phyloP scores from a whole-genome alignment of 768 basidiomycete genomes.

The Kondoa malvinella region DNA sequence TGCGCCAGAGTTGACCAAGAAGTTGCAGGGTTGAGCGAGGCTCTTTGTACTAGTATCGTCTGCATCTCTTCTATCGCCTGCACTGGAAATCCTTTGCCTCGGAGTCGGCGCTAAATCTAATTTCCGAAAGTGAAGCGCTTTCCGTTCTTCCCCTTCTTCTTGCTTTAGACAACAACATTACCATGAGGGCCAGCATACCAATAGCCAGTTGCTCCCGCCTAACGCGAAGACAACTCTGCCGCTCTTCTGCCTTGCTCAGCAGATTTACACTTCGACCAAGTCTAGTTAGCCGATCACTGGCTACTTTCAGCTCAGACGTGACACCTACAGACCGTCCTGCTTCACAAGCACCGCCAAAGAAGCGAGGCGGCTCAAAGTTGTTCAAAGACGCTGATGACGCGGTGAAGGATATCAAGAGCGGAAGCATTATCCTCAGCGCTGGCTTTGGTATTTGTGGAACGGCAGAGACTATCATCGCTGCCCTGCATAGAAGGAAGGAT shows the following conservation, averaged over 20 bases:
- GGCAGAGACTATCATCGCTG: constrained; percentile 70
- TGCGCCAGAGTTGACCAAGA: constrained; percentile 77
- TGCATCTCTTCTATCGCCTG: too few species aligned
- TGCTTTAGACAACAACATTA: too few species aligned
- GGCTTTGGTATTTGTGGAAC: constrained; percentile 82
- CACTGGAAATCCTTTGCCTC: too few species aligned
- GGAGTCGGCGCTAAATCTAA: too few species aligned
- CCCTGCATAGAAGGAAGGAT: constrained; percentile 55
- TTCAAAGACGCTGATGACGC: constrained; percentile 70
- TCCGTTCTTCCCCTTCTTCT: too few species aligned
- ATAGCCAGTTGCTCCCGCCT: neutral
- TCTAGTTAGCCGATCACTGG: neutral
- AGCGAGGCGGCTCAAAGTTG: constrained; percentile 37
- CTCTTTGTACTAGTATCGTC: too few species aligned
- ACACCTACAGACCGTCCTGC: neutral
- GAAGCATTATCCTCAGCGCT: constrained; percentile 60
- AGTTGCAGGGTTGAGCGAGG: constrained; percentile 48
- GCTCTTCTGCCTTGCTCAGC: neutral
- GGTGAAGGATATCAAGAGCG: constrained; percentile 62
- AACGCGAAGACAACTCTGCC: neutral
- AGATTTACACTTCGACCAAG: neutral
- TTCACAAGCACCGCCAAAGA: neutral
- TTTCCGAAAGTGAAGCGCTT: too few species aligned
- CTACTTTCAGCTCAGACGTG: neutral
- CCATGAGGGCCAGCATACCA: too few species aligned